Conservation (phyloP, 495 filamentous ascomycete genomes). For the Halenospora varia region DNA sequence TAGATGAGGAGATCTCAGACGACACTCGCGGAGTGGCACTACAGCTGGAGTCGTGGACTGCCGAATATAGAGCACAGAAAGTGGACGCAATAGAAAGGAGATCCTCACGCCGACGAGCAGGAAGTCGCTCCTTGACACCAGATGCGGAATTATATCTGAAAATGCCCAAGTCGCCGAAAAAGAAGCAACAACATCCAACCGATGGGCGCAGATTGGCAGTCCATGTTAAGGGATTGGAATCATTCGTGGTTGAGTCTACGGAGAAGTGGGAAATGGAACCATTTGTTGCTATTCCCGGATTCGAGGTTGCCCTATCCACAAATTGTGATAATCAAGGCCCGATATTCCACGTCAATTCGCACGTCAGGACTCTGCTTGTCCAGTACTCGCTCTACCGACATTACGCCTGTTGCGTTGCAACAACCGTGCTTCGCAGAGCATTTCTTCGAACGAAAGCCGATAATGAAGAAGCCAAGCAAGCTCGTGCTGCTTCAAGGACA, state of each 20-base stretch:
- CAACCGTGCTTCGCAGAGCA: constrained; percentile 68
- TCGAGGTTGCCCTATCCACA: constrained; percentile 83
- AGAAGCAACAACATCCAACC: constrained; percentile 54
- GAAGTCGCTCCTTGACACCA: constrained; percentile 53
- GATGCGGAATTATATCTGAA: constrained; percentile 53
- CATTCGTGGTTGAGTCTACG: constrained; percentile 80
- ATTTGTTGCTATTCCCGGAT: constrained; percentile 80
- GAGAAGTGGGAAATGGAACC: constrained; percentile 82
- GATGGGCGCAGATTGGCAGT: constrained; percentile 82
- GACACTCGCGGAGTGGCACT: constrained; percentile 75
- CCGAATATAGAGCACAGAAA: constrained; percentile 84
- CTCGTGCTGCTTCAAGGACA: constrained; percentile 6
- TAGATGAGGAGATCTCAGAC: constrained; percentile 75
- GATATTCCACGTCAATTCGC: constrained; percentile 79
- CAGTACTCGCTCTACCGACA: constrained; percentile 94
- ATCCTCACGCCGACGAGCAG: constrained; percentile 51
- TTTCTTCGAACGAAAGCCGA: constrained; percentile 50
- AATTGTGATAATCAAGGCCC: constrained; percentile 81
- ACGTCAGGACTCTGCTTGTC: constrained; percentile 70
- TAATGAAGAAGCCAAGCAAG: constrained; percentile 17
- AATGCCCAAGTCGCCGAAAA: constrained; percentile 59
- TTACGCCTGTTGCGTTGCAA: constrained; percentile 82
- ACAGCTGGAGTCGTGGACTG: constrained; percentile 84
- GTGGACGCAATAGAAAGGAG: constrained; percentile 51
- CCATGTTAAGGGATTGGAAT: constrained; percentile 78